Base-by-base conservation (phyloP, 2,329 filamentous ascomycete species). In the Juglanconis oblonga region DNA sequence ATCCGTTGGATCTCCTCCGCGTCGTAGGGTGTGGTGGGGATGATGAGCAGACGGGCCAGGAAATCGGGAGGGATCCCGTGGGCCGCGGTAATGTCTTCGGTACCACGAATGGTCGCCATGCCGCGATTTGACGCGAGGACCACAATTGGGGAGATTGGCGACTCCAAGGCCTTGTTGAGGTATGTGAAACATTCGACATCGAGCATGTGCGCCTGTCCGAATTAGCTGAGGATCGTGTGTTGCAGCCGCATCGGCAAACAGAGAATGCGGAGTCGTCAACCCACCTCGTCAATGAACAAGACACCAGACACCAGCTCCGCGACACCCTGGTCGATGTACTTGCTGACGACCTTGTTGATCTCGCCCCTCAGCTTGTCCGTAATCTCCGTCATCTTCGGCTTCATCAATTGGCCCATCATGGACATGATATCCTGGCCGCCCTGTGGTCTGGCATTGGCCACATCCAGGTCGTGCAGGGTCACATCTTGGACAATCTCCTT, bases 381-480 rank as follows among this genome's bases (percentile, higher is more conserved):
- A 71, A 99, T 98, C 75, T 99, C 95, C 5, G 95, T 99, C 87
- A 97, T 97, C 81, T 96, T 96, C 64, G 95, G 95, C 84, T 98
- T 98, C 92, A 98, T 97, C 71, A 99, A 79, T 77, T 99, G 95
- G 69, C 95, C 95, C 94, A 99, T 98, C 95, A 99, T 98, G 80
- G 93, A 97, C 93, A 99, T 98, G 67, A 99, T 96, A 75, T 99
- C 95, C 81, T 99, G 95, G 49, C 95, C 95, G 56, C 95, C 95
- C 79, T 98, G 92, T 4, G 95, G 95, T 69, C 94, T 83, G 13
- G 95, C 90, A 71, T 99, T 99, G 65, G 95, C 95, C 64, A 98
- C 89, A 71, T 99, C 95, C 59, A 99, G 81, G 72, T 99, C 95
- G 75, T 99, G 95, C 65, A 99, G 83, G 50, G 95, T 97, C 64